Evolutionary conservation across 805 yeast genomes (phyloP).

Genomic region (Komagataella pastoris): DNA sequence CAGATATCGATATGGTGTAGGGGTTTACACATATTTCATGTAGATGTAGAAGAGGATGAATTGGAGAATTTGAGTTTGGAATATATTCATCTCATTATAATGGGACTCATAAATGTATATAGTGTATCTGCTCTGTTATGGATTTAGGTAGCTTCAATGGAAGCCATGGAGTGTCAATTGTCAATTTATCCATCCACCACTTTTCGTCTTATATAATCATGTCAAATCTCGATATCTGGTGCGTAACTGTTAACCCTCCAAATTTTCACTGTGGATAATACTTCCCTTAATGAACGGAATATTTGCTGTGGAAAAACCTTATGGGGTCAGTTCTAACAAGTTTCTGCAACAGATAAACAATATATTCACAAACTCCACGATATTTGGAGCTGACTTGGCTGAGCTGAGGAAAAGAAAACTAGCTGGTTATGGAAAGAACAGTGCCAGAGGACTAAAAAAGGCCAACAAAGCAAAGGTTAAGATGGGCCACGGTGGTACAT

Average conservation of each 20-base stretch:
- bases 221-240: not conserved
- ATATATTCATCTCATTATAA: not conserved
- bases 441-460: slow-evolving; percentile 31
- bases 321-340: slow-evolving; percentile 70
- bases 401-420: slow-evolving; percentile 33
- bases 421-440: slow-evolving; percentile 17
- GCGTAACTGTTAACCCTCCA: not conserved
- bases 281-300: slow-evolving; percentile 63
- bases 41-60: not conserved
- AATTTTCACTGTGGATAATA: not conserved
- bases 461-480: slow-evolving; percentile 43
- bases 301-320: slow-evolving; percentile 84
- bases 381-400: slow-evolving; percentile 41
- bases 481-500: slow-evolving; percentile 97
- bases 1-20: not conserved
- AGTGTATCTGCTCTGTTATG: too few relatives aligned
- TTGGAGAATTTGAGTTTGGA: not conserved
- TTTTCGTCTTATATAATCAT: not conserved
- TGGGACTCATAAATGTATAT: too few relatives aligned
- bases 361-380: slow-evolving; percentile 43
- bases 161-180: too few relatives aligned
- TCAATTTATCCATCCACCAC: not conserved
- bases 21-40: not conserved
- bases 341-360: slow-evolving; percentile 56
- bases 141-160: too few relatives aligned